Conservation (phyloP, 176 grass and related monocot species). For the Paspalum notatum region DNA sequence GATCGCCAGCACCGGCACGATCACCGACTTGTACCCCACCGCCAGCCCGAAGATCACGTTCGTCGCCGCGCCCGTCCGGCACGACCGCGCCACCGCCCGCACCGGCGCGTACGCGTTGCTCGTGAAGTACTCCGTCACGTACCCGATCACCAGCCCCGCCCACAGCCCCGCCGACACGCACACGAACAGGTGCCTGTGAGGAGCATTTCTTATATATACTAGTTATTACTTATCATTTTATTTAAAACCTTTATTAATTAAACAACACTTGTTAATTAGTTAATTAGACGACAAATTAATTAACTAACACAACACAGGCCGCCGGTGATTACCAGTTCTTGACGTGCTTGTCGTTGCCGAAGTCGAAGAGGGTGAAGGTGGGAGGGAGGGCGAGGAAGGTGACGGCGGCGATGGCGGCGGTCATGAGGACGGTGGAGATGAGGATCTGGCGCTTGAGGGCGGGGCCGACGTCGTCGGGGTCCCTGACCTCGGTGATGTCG, state of each 20-base stretch:
- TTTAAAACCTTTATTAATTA: no score
- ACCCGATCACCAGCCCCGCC: constrained; percentile 72
- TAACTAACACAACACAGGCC: no score
- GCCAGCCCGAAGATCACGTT: constrained; percentile 90
- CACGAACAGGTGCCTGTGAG: constrained; percentile 75
- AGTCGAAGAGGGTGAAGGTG: constrained; percentile 74
- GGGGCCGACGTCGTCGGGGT: constrained; percentile 35
- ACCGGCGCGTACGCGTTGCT: constrained; percentile 78
- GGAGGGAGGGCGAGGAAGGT: constrained; percentile 57
- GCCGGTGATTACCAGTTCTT: no score
- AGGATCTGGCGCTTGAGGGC: constrained; percentile 69
- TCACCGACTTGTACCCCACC: constrained; percentile 79
- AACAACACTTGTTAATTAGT: no score
- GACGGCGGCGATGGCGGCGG: constrained; percentile 49
- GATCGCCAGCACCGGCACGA: constrained; percentile 68
- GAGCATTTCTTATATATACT: no score
- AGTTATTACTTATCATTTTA: no score
- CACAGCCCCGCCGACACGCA: constrained; percentile 63
- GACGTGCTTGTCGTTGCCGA: constrained; percentile 53
- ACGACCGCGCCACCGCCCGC: constrained; percentile 61
- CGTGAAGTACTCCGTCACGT: constrained; percentile 75
- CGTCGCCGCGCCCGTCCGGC: constrained; percentile 79
- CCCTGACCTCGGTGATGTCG: constrained; percentile 40
- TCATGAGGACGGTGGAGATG: constrained; percentile 82
- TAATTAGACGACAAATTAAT: no score